Evolutionary conservation across 225 moss, liverwort and hornwort genomes (phyloP).

Genomic region (Pseudoscleropodium purum): DNA sequence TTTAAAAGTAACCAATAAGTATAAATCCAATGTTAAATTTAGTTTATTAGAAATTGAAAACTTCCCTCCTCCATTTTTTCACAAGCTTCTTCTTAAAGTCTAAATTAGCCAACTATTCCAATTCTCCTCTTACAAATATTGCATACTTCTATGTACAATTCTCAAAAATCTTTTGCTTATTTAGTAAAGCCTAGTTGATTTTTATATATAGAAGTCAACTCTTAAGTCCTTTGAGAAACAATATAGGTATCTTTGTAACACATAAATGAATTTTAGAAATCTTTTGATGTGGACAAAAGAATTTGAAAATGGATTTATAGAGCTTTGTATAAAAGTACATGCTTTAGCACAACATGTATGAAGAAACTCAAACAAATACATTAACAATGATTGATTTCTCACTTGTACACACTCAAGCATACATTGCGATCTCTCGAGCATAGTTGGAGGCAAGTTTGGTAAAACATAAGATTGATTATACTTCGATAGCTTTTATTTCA

Average conservation of each 20-base stretch:
- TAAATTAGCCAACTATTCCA: no score
- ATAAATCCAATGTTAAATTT: no score
- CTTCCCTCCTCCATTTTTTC: no score
- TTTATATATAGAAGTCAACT: fast-evolving
- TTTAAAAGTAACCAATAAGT: no score
- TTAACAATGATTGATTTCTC: background rate
- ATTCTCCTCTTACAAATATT: no score
- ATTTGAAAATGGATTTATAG: background rate
- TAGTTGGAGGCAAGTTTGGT: background rate
- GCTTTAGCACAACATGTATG: background rate
- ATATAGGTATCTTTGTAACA: background rate
- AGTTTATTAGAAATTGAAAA: no score
- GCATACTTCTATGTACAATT: no score
- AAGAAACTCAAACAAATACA: no score
- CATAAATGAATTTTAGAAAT: background rate
- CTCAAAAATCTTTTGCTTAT: background rate
- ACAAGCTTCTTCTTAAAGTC: no score
- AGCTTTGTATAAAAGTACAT: background rate
- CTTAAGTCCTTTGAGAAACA: background rate
- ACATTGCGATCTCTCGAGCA: background rate
- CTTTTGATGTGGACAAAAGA: fast-evolving
- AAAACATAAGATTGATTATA: background rate
- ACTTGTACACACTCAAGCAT: fast-evolving
- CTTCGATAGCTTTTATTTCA: background rate
- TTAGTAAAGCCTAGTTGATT: background rate